Conservation (phyloP, 495 filamentous ascomycete species). For the Penicillium maclennaniae region DNA sequence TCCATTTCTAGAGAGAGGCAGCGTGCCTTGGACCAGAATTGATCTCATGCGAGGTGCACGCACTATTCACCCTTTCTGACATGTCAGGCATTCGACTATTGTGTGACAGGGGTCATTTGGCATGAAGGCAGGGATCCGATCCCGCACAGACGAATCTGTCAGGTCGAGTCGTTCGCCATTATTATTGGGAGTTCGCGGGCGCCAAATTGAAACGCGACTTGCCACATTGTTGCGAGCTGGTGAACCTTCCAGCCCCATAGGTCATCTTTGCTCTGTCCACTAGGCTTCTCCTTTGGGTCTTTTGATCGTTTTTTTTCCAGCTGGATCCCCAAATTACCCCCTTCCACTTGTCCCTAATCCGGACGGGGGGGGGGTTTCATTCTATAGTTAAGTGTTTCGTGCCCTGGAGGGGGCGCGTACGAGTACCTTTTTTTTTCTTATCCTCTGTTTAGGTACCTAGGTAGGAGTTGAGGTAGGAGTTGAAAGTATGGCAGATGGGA, state of each 20-base stretch:
- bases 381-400: not conserved
- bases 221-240: conserved; percentile 12
- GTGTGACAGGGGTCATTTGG: conserved; percentile 26
- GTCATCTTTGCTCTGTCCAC: not conserved
- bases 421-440: not conserved
- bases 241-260: not conserved
- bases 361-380: not conserved
- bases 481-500: not conserved
- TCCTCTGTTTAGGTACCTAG: too few relatives aligned
- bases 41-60: conserved; percentile 24
- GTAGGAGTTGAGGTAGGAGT: not conserved
- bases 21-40: not conserved
- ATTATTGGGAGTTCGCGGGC: conserved; percentile 7
- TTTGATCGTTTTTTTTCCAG: not conserved
- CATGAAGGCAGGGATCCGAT: conserved; percentile 10
- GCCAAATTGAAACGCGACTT: conserved; percentile 25
- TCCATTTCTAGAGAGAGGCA: not conserved
- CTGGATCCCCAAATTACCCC: not conserved
- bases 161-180: not conserved
- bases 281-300: not conserved
- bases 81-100: conserved; percentile 8
- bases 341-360: not conserved
- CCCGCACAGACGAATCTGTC: conserved; percentile 11
- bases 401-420: not conserved
- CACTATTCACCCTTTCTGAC: conserved; percentile 16